Evolutionary conservation across 306 rosid species (phyloP).

Genomic region (Neltuma alba): DNA sequence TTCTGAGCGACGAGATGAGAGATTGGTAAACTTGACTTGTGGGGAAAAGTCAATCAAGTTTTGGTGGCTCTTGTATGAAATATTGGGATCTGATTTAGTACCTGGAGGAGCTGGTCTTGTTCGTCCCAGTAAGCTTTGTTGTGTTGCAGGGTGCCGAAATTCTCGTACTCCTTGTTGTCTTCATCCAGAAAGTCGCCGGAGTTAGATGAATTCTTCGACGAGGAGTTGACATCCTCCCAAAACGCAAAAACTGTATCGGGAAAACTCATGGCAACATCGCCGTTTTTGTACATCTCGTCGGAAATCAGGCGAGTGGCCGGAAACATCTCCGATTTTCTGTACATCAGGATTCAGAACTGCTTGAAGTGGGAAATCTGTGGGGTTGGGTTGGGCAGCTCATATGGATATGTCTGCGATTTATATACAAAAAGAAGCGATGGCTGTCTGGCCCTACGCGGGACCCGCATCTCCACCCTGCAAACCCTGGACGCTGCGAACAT

Average conservation of each 20-base stretch:
- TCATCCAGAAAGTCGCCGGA: constrained; percentile 19
- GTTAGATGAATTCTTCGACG: constrained; percentile 46
- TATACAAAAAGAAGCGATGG: background rate
- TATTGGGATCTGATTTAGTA: constrained; percentile 4
- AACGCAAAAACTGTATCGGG: constrained; percentile 62
- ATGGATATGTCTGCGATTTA: background rate
- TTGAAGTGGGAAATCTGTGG: background rate
- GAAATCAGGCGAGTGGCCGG: constrained; percentile 33
- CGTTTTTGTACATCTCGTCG: constrained; percentile 28
- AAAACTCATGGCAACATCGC: constrained; percentile 39
- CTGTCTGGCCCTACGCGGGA: background rate
- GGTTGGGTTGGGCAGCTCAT: background rate
- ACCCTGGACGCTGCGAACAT: constrained; percentile 5
- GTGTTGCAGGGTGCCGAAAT: constrained; percentile 34
- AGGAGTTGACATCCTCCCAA: constrained; percentile 46
- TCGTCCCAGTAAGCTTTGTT: constrained; percentile 70
- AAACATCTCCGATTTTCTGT: background rate
- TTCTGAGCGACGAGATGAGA: background rate
- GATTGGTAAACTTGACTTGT: background rate
- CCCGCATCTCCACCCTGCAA: background rate
- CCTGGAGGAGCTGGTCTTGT: constrained; percentile 67
- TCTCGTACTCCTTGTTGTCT: constrained; percentile 34
- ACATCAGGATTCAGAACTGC: background rate
- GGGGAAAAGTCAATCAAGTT: background rate
- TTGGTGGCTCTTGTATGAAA: background rate